Conservation (phyloP, 2,329 filamentous ascomycete genomes). For the Talaromyces sp. region DNA sequence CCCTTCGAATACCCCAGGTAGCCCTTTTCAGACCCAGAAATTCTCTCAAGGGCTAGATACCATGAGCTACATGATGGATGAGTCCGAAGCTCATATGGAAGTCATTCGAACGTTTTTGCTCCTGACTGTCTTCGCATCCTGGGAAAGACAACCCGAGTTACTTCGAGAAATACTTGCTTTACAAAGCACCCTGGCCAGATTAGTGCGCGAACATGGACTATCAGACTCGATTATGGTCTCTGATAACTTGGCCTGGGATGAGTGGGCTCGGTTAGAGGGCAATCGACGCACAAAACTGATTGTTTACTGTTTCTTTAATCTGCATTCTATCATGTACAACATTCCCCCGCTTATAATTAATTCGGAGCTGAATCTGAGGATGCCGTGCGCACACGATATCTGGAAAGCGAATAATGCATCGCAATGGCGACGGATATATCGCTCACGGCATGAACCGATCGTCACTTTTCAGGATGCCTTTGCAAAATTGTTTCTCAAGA, state of each 20-base stretch:
- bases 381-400: slow-evolving; percentile 51
- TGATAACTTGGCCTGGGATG: slow-evolving; percentile 47
- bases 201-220: slow-evolving; percentile 52
- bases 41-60: slow-evolving; percentile 29
- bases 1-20: slow-evolving; percentile 38
- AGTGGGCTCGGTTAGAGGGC: slow-evolving; percentile 52
- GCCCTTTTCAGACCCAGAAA: slow-evolving; percentile 40
- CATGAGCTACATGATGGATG: slow-evolving; percentile 34
- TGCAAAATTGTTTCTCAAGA: slow-evolving; percentile 40
- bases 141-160: slow-evolving; percentile 54
- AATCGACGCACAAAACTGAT: slow-evolving; percentile 52
- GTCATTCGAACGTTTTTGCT: slow-evolving; percentile 48
- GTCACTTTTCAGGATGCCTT: slow-evolving; percentile 44
- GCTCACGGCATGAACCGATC: slow-evolving; percentile 30
- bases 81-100: slow-evolving; percentile 46
- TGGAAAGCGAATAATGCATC: slow-evolving; percentile 51
- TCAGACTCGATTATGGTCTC: slow-evolving; percentile 26
- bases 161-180: slow-evolving; percentile 54
- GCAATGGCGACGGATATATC: slow-evolving; percentile 45
- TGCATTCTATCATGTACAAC: slow-evolving; percentile 59
- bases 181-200: slow-evolving; percentile 52
- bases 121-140: slow-evolving; percentile 56
- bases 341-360: slow-evolving; percentile 55
- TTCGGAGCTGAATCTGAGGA: slow-evolving; percentile 49
- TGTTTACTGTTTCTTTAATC: slow-evolving; percentile 55